Percentiles rank a stretch among this genome's conserved stretches.
These are phyloP conservation scores for Mycena metata DNA, from an alignment of 768 basidiomycete species.

Conservation along the genomic window DNA sequence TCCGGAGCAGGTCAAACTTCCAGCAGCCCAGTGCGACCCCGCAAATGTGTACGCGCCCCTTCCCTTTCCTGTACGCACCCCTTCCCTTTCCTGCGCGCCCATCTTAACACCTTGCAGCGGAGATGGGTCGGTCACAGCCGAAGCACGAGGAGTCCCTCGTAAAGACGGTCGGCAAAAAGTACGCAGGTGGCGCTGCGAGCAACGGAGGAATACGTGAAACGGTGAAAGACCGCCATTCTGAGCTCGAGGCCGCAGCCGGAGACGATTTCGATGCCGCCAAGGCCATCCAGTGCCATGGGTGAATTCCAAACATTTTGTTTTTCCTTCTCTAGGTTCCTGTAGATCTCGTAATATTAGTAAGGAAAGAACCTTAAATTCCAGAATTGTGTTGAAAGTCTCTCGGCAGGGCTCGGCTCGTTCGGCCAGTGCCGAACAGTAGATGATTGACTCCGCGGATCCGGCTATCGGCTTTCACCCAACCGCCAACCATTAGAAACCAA, in stretches of 20 bases:
- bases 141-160: constrained; percentile 33
- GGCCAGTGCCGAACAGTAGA: too few species aligned
- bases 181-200: constrained; percentile 31
- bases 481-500: not conserved
- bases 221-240: constrained; percentile 34
- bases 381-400: too few species aligned
- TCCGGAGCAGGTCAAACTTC: constrained; percentile 32
- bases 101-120: constrained; percentile 5
- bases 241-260: constrained; percentile 12
- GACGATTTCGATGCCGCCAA: constrained; percentile 33
- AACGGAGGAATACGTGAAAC: constrained; percentile 37
- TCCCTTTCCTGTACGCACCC: too few species aligned
- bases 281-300: too few species aligned
- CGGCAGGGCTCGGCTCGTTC: too few species aligned
- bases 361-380: too few species aligned
- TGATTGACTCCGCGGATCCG: too few species aligned
- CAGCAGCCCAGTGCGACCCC: constrained; percentile 31
- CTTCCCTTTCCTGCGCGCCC: not conserved
- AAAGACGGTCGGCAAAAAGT: constrained; percentile 36
- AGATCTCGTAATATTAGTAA: too few species aligned
- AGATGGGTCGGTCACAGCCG: constrained; percentile 11
- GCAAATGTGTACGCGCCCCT: constrained; percentile 34
- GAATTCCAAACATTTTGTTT: too few species aligned
- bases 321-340: too few species aligned
- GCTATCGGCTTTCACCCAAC: not conserved